phyloP scores from a whole-genome alignment of 306 rosid genomes.

The Fragaria iinumae region DNA sequence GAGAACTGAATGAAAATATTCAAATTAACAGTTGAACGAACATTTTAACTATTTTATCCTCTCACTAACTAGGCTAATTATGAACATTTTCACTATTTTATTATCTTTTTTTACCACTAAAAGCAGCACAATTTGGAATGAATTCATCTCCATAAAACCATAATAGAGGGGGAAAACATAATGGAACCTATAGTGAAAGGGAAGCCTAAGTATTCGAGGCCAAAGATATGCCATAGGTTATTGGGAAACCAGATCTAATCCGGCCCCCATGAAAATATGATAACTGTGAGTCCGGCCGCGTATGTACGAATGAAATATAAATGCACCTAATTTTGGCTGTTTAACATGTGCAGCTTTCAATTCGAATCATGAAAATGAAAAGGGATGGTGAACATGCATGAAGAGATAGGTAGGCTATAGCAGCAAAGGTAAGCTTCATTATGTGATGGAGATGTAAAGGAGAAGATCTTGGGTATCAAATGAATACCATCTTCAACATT shows the following conservation, averaged over 20 bases:
- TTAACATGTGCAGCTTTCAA: background rate
- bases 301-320: background rate
- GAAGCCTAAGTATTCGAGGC: background rate
- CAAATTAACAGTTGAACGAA: too few relatives aligned
- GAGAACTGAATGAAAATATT: too few relatives aligned
- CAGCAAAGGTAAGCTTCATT: background rate
- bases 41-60: too few relatives aligned
- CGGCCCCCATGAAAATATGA: background rate
- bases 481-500: background rate
- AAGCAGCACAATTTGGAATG: background rate
- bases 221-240: background rate
- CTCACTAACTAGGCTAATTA: too few relatives aligned
- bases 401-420: background rate
- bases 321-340: background rate
- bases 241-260: background rate
- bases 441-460: conserved; percentile 11
- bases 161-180: background rate
- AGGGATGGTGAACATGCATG: background rate
- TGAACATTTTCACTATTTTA: too few relatives aligned
- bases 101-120: too few relatives aligned
- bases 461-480: conserved; percentile 3
- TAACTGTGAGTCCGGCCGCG: background rate
- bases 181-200: background rate
- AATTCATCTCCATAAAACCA: too few relatives aligned
- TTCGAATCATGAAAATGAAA: background rate